phyloP scores from a whole-genome alignment of 2,329 filamentous ascomycete species.

The Coniochaeta ligniaria region DNA sequence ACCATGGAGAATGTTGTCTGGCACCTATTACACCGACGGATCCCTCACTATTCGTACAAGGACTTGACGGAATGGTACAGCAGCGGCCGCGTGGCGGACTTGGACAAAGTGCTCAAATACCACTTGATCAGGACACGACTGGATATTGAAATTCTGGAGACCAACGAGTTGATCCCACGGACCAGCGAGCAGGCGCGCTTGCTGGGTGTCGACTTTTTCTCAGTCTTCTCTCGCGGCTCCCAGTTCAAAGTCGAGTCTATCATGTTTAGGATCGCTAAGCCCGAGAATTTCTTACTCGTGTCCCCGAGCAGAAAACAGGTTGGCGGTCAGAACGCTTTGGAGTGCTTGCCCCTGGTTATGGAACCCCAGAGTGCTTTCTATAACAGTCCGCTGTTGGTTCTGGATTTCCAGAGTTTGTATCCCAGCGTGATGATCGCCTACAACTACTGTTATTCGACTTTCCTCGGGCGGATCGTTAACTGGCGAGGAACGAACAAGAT shows the following conservation, averaged over 20 bases:
- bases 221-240: slow-evolving; percentile 87
- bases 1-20: slow-evolving; percentile 95
- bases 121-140: slow-evolving; percentile 69
- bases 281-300: slow-evolving; percentile 85
- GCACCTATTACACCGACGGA: slow-evolving; percentile 77
- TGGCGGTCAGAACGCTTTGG: slow-evolving; percentile 85
- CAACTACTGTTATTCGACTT: slow-evolving; percentile 98
- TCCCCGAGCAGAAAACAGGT: slow-evolving; percentile 91
- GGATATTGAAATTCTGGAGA: slow-evolving; percentile 84
- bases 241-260: slow-evolving; percentile 98
- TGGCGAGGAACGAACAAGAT: slow-evolving; percentile 94
- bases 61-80: slow-evolving; percentile 79
- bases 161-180: slow-evolving; percentile 79
- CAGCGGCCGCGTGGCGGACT: slow-evolving; percentile 58
- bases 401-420: slow-evolving; percentile 95
- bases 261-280: slow-evolving; percentile 98
- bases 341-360: slow-evolving; percentile 94
- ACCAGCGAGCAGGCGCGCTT: slow-evolving; percentile 93
- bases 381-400: slow-evolving; percentile 76
- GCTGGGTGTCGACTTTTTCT: slow-evolving; percentile 93
- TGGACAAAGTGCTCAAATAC: slow-evolving; percentile 71
- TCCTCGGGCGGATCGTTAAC: slow-evolving; percentile 73
- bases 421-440: slow-evolving; percentile 99
- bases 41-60: slow-evolving; percentile 78
- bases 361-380: slow-evolving; percentile 96